Conservation (phyloP, 75 land plant species). For the Picea sitchensis region DNA sequence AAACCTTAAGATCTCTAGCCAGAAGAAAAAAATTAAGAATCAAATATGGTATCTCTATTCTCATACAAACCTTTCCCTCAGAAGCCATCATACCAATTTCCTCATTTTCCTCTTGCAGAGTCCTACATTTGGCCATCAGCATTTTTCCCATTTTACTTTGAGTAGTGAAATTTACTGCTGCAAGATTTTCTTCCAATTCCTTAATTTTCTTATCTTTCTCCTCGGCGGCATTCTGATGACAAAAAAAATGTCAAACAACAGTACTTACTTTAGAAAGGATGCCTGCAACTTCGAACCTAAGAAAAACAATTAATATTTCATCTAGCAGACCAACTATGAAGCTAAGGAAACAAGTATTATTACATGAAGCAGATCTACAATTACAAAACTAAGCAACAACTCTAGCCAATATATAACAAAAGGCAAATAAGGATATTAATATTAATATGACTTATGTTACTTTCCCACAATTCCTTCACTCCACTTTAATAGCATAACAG, state of each 20-base stretch:
- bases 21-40: too few relatives aligned
- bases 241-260: too few relatives aligned
- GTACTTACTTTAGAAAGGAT: background rate
- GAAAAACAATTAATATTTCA: background rate
- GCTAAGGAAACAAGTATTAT: background rate
- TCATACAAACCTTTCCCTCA: constrained; percentile 76
- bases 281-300: background rate
- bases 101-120: constrained; percentile 93
- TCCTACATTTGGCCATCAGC: constrained; percentile 95
- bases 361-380: background rate
- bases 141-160: constrained; percentile 86
- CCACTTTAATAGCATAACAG: too few relatives aligned
- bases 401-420: background rate
- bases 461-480: background rate
- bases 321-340: background rate
- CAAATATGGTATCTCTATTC: too few relatives aligned
- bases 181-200: constrained; percentile 82
- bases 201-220: constrained; percentile 89
- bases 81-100: constrained; percentile 87
- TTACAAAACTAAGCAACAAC: background rate
- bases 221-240: constrained; percentile 68
- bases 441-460: background rate
- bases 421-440: background rate
- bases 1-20: too few relatives aligned
- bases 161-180: constrained; percentile 85